Conservation (phyloP, 148 eudicot genomes). For the Fagopyrum homotropicum region DNA sequence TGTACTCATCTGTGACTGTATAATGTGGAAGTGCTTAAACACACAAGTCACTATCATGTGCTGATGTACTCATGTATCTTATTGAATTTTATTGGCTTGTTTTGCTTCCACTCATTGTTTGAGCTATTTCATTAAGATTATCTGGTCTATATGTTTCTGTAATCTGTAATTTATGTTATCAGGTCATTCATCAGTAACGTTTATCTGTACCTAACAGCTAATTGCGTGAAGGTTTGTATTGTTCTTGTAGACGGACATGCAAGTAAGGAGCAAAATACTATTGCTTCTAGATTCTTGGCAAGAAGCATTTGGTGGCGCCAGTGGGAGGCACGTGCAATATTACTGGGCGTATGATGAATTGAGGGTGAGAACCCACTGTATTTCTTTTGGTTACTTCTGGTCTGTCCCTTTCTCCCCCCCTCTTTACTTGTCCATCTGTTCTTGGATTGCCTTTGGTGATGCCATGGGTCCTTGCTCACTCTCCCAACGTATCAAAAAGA, state of each 20-base stretch:
- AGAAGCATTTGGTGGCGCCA: constrained; percentile 93
- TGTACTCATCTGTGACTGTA: background rate
- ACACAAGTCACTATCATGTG: background rate
- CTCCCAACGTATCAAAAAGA: background rate
- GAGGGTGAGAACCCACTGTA: constrained; percentile 38
- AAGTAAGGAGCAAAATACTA: constrained; percentile 73
- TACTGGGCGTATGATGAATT: constrained; percentile 89
- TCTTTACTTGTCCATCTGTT: background rate
- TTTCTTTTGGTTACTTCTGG: no score
- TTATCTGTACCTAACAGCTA: background rate
- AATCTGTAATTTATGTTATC: background rate
- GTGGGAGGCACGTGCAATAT: constrained; percentile 83
- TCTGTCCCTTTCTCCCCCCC: background rate
- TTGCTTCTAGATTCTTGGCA: constrained; percentile 82
- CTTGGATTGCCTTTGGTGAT: background rate
- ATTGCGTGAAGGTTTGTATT: constrained; percentile 1
- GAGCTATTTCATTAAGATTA: background rate
- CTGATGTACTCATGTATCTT: background rate
- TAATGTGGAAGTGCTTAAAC: background rate
- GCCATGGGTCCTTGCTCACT: background rate
- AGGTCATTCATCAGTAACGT: background rate
- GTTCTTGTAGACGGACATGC: constrained; percentile 62
- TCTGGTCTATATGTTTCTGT: background rate
- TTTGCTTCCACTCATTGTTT: background rate
- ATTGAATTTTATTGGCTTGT: background rate